These are phyloP conservation scores for Floccularia luteovirens DNA, from an alignment of 768 basidiomycete species.

Conservation along the genomic window DNA sequence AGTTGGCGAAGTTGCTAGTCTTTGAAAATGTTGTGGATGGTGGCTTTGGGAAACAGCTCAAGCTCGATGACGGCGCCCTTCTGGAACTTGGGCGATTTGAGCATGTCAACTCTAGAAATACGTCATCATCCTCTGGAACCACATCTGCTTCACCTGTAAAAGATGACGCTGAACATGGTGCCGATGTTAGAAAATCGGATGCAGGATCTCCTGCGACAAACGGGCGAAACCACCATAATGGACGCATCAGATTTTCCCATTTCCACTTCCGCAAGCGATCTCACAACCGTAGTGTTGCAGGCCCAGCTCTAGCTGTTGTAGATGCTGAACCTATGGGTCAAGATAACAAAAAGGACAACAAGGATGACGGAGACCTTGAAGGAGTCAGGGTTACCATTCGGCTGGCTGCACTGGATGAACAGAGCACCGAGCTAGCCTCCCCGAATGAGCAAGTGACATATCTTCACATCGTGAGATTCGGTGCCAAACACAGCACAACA, in stretches of 20 bases:
- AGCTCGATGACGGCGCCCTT: constrained; percentile 69
- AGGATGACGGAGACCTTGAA: constrained; percentile 38
- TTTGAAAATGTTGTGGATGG: constrained; percentile 68
- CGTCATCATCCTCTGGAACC: constrained; percentile 10
- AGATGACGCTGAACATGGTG: constrained; percentile 2
- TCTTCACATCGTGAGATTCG: constrained; percentile 74
- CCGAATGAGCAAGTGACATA: constrained; percentile 88
- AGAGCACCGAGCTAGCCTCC: constrained; percentile 56
- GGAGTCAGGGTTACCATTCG: constrained; percentile 77
- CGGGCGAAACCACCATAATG: constrained; percentile 9
- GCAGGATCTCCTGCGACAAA: constrained; percentile 8
- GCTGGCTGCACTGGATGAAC: constrained; percentile 74
- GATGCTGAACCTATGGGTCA: constrained; percentile 47
- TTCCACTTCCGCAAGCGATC: constrained; percentile 61
- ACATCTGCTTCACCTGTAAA: constrained; percentile 5
- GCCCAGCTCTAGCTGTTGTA: constrained; percentile 73
- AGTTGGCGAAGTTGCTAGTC: constrained; percentile 42
- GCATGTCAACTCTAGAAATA: constrained; percentile 18
- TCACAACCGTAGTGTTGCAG: constrained; percentile 47
- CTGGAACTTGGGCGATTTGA: constrained; percentile 80
- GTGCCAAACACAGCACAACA: constrained; percentile 25
- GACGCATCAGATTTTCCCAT: constrained; percentile 54
- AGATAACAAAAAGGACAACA: constrained; percentile 29
- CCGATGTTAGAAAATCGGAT: constrained; percentile 3
- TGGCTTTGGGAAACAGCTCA: constrained; percentile 73